Conservation (phyloP, 148 eudicot species). For the Rhododendron ovatum region DNA sequence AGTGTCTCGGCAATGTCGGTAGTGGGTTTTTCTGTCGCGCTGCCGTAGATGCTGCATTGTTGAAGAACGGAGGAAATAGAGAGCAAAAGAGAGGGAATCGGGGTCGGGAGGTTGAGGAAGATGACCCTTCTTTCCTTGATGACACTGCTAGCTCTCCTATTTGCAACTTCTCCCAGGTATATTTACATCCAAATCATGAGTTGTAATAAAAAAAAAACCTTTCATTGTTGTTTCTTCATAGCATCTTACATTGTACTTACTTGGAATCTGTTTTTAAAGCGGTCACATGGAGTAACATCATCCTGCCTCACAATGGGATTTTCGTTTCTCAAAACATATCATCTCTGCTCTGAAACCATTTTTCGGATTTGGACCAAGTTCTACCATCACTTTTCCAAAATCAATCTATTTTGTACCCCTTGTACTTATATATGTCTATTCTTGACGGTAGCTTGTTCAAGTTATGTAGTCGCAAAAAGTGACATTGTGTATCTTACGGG, state of each 20-base stretch:
- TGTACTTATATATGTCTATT: no score
- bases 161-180: conserved; percentile 19
- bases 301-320: no score
- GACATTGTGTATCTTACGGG: no score
- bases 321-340: no score
- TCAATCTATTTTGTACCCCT: no score
- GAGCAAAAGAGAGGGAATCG: neutral
- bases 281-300: no score
- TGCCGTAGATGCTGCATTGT: neutral
- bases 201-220: neutral
- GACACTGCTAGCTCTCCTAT: conserved; percentile 74
- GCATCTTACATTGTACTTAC: neutral
- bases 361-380: no score
- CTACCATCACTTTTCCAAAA: no score
- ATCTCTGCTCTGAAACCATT: no score
- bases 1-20: neutral
- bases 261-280: no score
- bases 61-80: conserved; percentile 10
- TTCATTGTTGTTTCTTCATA: neutral
- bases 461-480: no score
- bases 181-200: neutral
- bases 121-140: conserved; percentile 46
- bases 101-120: conserved; percentile 7
- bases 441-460: no score
- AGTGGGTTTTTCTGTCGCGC: conserved; percentile 11